A percentile compares a stretch with the other conserved stretches of the same genome.
These are phyloP conservation scores for Pleurotus salmoneostramineus DNA, from an alignment of 768 basidiomycete species.

Conservation along the genomic window DNA sequence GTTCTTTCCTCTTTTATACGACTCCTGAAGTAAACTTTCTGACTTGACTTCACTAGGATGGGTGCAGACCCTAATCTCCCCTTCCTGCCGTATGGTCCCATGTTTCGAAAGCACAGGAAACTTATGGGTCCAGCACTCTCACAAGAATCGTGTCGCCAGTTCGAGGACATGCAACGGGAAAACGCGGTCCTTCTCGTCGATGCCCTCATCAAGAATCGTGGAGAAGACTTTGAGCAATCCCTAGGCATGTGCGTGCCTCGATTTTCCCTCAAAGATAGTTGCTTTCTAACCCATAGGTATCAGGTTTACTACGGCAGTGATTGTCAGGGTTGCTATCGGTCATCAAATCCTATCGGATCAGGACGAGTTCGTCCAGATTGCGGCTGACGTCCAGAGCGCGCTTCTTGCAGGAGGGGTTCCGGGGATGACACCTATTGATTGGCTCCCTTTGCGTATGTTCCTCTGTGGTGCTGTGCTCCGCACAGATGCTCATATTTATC, in stretches of 20 bases:
- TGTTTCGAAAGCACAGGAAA: conserved; percentile 49
- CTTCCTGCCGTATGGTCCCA: conserved; percentile 26
- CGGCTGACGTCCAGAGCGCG: conserved; percentile 23
- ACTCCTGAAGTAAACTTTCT: no score
- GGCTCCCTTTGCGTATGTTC: conserved; percentile 22
- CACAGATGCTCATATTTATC: not conserved
- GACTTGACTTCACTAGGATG: not conserved
- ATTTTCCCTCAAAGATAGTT: not conserved
- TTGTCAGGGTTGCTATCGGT: conserved; percentile 25
- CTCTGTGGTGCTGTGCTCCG: not conserved
- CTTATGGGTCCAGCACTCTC: conserved; percentile 23
- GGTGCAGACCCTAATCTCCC: not conserved
- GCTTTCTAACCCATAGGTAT: not conserved
- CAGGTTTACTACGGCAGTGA: conserved; percentile 15
- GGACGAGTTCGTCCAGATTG: conserved; percentile 32
- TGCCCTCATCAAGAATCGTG: conserved; percentile 23
- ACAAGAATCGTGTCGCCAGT: conserved; percentile 29
- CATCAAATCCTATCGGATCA: conserved; percentile 23
- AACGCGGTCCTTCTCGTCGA: conserved; percentile 34
- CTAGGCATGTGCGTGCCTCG: conserved; percentile 31
- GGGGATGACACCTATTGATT: conserved; percentile 15
- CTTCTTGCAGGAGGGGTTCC: conserved; percentile 14
- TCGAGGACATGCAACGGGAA: conserved; percentile 35
- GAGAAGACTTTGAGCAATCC: conserved; percentile 21
- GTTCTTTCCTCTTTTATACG: no score